A percentile compares a stretch with the other conserved stretches of the same genome.
Evolutionary conservation across 352 stramenopile genomes (phyloP).

Genomic region (Phytopythium oedochilum): DNA sequence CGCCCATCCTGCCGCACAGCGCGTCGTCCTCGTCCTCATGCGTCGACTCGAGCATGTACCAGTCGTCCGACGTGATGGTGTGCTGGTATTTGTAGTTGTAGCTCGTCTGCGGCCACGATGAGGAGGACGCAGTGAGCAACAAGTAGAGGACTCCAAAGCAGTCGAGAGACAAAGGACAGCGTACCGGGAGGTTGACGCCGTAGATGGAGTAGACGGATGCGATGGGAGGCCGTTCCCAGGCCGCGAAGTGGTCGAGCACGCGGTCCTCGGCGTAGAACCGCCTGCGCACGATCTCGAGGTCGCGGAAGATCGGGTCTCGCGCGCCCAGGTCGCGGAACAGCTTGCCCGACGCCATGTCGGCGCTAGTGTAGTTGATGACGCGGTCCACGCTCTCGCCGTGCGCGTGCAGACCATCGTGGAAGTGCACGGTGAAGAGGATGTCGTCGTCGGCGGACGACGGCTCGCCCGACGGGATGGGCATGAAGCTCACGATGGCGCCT

Average conservation of each 20-base stretch:
- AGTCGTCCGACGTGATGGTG: slow-evolving; percentile 39
- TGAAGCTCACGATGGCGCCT: slow-evolving; percentile 71
- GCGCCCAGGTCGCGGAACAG: slow-evolving; percentile 68
- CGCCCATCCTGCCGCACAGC: slow-evolving; percentile 67
- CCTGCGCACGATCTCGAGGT: slow-evolving; percentile 50
- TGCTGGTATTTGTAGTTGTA: slow-evolving; percentile 71
- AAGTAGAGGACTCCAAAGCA: background rate
- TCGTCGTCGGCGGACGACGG: slow-evolving; percentile 49
- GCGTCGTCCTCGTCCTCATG: slow-evolving; percentile 40
- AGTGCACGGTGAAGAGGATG: slow-evolving; percentile 45
- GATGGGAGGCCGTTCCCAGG: slow-evolving; percentile 69
- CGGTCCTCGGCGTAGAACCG: slow-evolving; percentile 67
- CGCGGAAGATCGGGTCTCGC: slow-evolving; percentile 57
- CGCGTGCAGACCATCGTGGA: slow-evolving; percentile 18
- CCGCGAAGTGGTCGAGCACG: slow-evolving; percentile 48
- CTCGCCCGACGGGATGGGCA: slow-evolving; percentile 54
- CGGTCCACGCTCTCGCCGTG: slow-evolving; percentile 12
- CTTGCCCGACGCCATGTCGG: slow-evolving; percentile 57
- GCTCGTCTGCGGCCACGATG: slow-evolving; percentile 32
- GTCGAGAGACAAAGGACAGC: background rate
- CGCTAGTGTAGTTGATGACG: slow-evolving; percentile 51
- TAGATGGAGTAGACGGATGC: slow-evolving; percentile 74
- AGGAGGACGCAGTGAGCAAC: background rate
- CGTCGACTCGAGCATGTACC: slow-evolving; percentile 53
- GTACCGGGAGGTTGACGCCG: slow-evolving; percentile 69